Evolutionary conservation across 2,329 filamentous ascomycete species (phyloP).

Genomic region (Allantophomopsis cytisporea): DNA sequence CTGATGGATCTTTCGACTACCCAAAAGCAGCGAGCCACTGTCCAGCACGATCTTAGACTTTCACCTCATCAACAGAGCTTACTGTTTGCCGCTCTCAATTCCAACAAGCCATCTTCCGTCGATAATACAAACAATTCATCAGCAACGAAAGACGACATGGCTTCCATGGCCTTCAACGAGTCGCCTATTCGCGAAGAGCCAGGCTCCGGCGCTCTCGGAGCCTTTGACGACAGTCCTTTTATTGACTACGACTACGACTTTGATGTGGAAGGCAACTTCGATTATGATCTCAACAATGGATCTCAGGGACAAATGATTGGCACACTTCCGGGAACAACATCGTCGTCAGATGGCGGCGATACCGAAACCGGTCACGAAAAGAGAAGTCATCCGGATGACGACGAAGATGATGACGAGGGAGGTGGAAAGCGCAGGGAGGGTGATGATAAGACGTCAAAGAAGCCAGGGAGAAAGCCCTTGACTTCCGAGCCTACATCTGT

Average conservation of each 20-base stretch:
- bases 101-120: conserved; percentile 31
- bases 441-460: conserved; percentile 77
- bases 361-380: conserved; percentile 39
- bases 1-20: no score
- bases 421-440: conserved; percentile 67
- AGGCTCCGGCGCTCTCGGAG: conserved; percentile 29
- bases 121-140: conserved; percentile 15
- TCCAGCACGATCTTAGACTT: conserved; percentile 34
- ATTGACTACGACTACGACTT: conserved; percentile 73
- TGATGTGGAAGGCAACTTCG: conserved; percentile 60
- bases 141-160: conserved; percentile 27
- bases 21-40: no score
- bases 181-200: conserved; percentile 29
- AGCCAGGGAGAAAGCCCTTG: conserved; percentile 88
- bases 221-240: conserved; percentile 64
- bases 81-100: conserved; percentile 62
- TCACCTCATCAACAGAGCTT: conserved; percentile 67
- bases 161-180: conserved; percentile 33
- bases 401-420: conserved; percentile 47
- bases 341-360: conserved; percentile 22
- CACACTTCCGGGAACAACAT: conserved; percentile 43
- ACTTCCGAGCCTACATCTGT: conserved; percentile 94
- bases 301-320: conserved; percentile 60
- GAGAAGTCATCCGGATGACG: conserved; percentile 57
- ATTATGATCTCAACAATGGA: conserved; percentile 36